Evolutionary conservation across 2,329 filamentous ascomycete genomes (phyloP).

Genomic region (Hymenotorrendiella dingleyae): DNA sequence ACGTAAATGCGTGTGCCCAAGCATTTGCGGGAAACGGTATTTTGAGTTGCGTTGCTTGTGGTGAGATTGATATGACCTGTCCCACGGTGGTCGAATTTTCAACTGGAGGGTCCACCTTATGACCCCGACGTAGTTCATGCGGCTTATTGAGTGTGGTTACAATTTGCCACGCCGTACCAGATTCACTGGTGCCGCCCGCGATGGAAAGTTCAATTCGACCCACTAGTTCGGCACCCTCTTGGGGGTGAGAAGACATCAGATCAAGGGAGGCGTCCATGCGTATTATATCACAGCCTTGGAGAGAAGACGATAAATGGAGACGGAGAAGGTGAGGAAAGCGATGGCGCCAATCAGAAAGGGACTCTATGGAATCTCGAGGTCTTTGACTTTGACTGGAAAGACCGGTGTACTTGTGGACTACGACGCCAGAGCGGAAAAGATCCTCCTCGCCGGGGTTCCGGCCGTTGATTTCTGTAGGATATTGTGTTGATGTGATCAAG

Average conservation of each 20-base stretch:
- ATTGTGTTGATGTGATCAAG: constrained; percentile 19
- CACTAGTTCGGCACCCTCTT: constrained; percentile 53
- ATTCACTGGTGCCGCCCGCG: constrained; percentile 36
- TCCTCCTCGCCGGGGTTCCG: constrained; percentile 18
- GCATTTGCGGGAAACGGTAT: constrained; percentile 26
- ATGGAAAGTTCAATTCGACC: constrained; percentile 55
- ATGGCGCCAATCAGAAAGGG: constrained; percentile 50
- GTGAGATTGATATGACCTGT: constrained; percentile 12
- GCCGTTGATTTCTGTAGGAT: constrained; percentile 15
- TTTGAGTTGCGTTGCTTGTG: constrained; percentile 23
- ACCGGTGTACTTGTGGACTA: constrained; percentile 24
- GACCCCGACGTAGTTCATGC: constrained; percentile 34
- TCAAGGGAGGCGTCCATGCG: constrained; percentile 58
- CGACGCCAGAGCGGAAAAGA: constrained; percentile 14
- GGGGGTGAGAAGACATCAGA: constrained; percentile 51
- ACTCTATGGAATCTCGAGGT: constrained; percentile 39
- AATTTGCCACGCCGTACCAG: constrained; percentile 52
- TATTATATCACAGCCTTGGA: constrained; percentile 48
- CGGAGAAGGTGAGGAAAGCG: constrained; percentile 52
- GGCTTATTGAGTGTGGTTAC: constrained; percentile 53
- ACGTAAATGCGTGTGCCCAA: constrained; percentile 28
- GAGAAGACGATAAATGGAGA: constrained; percentile 44
- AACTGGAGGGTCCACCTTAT: constrained; percentile 32
- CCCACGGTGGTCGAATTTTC: constrained; percentile 12
- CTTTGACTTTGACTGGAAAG: constrained; percentile 14